A percentile compares a stretch with the other conserved stretches of the same genome.
phyloP scores from a whole-genome alignment of 2,329 filamentous ascomycete species.

The Verticillium nonalfalfae region DNA sequence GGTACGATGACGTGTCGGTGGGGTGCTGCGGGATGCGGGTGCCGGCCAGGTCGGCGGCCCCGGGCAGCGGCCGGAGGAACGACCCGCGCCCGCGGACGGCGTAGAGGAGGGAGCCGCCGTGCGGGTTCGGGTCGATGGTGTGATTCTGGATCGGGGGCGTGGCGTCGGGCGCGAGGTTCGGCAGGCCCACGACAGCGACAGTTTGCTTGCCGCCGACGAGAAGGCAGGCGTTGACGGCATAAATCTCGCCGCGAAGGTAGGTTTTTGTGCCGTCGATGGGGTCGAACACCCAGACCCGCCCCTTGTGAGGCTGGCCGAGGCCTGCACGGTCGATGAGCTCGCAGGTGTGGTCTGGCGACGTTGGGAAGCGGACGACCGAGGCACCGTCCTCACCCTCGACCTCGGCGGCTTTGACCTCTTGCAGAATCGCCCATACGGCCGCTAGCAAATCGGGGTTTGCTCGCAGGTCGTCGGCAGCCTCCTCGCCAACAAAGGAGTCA shows the following conservation, averaged over 20 bases:
- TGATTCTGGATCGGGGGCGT: conserved; percentile 32
- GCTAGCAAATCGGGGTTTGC: conserved; percentile 32
- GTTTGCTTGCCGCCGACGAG: conserved; percentile 43
- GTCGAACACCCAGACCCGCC: conserved; percentile 52
- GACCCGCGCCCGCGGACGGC: conserved; percentile 42
- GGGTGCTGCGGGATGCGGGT: background rate
- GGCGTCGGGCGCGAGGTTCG: conserved; percentile 35
- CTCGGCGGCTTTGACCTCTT: conserved; percentile 20
- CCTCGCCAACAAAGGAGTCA: conserved; percentile 49
- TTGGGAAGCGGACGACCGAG: conserved; percentile 23
- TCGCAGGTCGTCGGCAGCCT: conserved; percentile 41
- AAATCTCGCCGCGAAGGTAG: conserved; percentile 46
- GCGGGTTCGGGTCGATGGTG: conserved; percentile 30
- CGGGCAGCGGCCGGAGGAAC: conserved; percentile 34
- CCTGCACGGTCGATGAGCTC: conserved; percentile 48
- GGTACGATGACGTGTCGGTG: conserved; percentile 9
- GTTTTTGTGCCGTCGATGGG: conserved; percentile 56
- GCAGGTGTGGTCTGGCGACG: conserved; percentile 38
- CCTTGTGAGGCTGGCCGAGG: conserved; percentile 26
- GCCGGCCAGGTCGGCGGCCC: conserved; percentile 11
- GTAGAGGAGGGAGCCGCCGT: conserved; percentile 43
- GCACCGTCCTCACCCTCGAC: conserved; percentile 16
- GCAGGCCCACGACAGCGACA: conserved; percentile 41
- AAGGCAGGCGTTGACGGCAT: conserved; percentile 51
- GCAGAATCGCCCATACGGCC: conserved; percentile 41